Conservation (phyloP, 129 eudicot species). For the Daucus carota region DH1_v3.0 NC_030386.2:28494501-28495000, state of each 20-base stretch:
- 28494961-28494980: background rate
- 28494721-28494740: background rate
- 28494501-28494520: conserved; percentile 8
- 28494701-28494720: conserved; percentile 32
- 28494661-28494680: conserved; percentile 11
- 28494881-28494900: background rate
- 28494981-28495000: background rate
- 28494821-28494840: conserved; percentile 51
- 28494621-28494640: background rate
- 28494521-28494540: background rate
- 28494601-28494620: background rate
- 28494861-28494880: background rate
- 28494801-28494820: conserved; percentile 46
- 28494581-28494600: background rate
- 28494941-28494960: background rate
- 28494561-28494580: conserved; percentile 22
- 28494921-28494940: background rate
- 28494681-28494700: conserved; percentile 21
- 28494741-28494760: background rate
- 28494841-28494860: conserved; percentile 32
- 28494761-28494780: background rate
- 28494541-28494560: conserved; percentile 20
- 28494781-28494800: conserved; percentile 42
- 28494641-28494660: background rate
- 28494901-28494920: background rate